Base-by-base conservation (phyloP, 192 early-diverging fungal genomes). In the Linderina pennispora region DNA sequence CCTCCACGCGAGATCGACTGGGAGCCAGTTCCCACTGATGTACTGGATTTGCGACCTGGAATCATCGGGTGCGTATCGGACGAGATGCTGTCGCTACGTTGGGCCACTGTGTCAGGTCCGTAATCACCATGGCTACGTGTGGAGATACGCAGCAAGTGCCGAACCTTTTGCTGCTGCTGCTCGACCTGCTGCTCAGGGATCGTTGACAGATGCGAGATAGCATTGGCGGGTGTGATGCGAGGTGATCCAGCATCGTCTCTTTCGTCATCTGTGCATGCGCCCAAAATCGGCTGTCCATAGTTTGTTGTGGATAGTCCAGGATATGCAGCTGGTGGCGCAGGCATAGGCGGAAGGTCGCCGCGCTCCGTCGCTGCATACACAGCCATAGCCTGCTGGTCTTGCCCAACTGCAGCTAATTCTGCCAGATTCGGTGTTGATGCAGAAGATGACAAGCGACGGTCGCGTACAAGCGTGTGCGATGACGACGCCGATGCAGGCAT, bases 321-420 rank as follows among this genome's bases (percentile, higher is more conserved):
- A n/a, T n/a, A n/a, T n/a, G n/a, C n/a, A n/a, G 55, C 36, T 3
- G 68, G 68, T 14, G 68, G 68, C 2, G 62, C 56, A 2, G 68
- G 68, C 68, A 72, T 72, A 9, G 68, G 68, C 3, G 68, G 68
- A 8, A 72, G 54, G 36, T 64, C 62, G 17, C 68, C 68, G 3
- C 68, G 46, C 38, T 72, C 68, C 13, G 62, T 59, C 2, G 68
- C 68, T 19, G 61, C 61, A 43, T 53, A 64, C 20, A 64, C 68
- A 1, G 61, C 57, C 49, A 64, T 17, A 0, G 68, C 47, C 9
- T 56, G 62, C 53, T 64, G 68, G 23, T 72, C 68, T 18, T 31
- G 64, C 45, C 32, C 55, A 10, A 62, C 68, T 19, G 68, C 68
- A 21, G 61, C 68, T 1, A 57, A 56, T 34, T 71, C 68, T 25